Base-by-base conservation (phyloP, 2,329 filamentous ascomycete species). In the Sporothrix pallida region DNA sequence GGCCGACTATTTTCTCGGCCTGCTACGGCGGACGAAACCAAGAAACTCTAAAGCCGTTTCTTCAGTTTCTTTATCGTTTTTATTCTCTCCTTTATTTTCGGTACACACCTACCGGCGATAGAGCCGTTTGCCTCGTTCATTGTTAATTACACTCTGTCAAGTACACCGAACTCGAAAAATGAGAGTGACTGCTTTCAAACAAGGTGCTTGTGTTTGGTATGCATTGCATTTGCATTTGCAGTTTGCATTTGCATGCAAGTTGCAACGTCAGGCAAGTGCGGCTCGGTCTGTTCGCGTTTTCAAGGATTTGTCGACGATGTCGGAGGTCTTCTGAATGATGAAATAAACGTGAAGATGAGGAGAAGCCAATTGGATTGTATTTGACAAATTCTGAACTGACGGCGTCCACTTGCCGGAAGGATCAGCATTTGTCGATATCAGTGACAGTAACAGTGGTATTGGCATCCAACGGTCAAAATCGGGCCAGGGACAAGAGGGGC, bases 241-340 rank as follows among this genome's bases (percentile, higher is more conserved):
- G 54, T 26, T 26, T 26, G 54, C 54, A 26, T 26, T 31, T 58
- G 54, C 3, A 31, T 15, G 52, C 6, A 8, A 6, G n/a, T n/a
- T n/a, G n/a, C n/a, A n/a, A n/a, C n/a, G n/a, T n/a, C 23, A 56
- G 20, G 20, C 26, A 26, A 37, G 26, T n/a, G 15, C 58, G 31
- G 37, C 60, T 44, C 60, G 37, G 31, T 17, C 60, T 20, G 31
- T 44, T 63, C 37, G 60, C 37, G 37, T 63, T n/a, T 63, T 63
- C 15, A 37, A 37, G 31, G 31, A 1, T 58, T 20, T 12, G 1
- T 20, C 31, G 60, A 44, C 60, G 31, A 63, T 37, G 31, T 63
- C 60, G 60, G 31, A 63, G 60, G 60, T 52, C 31, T 5, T 37
- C 31, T 13, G 52, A 56, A 56, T 20, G 52, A 12, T 17, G 17